Evolutionary conservation across 139 green algal genomes (phyloP).

Genomic region (Chlamydomonas incerta): DNA sequence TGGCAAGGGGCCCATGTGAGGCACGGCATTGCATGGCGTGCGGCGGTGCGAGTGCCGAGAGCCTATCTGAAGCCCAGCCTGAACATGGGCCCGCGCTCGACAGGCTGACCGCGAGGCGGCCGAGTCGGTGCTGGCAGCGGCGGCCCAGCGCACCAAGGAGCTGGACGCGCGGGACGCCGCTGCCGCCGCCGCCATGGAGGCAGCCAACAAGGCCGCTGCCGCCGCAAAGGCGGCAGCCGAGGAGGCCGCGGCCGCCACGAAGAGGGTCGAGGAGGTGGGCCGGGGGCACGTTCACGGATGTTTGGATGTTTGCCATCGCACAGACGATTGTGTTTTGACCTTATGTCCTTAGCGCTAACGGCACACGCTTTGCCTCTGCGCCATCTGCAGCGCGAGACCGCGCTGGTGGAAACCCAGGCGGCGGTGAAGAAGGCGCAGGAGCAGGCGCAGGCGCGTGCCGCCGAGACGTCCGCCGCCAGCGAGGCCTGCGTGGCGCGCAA

Average conservation of each 20-base stretch:
- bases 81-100: no score
- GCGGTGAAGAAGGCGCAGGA: neutral
- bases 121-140: neutral
- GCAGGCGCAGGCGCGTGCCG: neutral
- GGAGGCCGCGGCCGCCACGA: slow-evolving; percentile 4
- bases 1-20: no score
- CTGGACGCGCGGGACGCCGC: slow-evolving; percentile 11
- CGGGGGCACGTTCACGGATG: no score
- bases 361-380: no score
- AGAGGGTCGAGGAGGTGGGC: neutral
- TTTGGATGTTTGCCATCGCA: no score
- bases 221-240: neutral
- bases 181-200: neutral
- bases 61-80: no score
- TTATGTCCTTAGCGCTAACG: no score
- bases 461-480: neutral
- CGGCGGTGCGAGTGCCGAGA: no score
- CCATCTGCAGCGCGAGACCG: neutral
- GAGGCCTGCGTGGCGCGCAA: neutral
- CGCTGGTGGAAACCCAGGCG: neutral
- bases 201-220: neutral
- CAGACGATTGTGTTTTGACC: no score
- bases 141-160: neutral
- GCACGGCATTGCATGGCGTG: no score
- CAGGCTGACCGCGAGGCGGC: neutral